Percentiles rank a stretch among this genome's conserved stretches.
These are phyloP conservation scores for Immersiporthe knoxdaviesiana DNA, from an alignment of 2,329 filamentous ascomycete genomes.

Conservation along the genomic window DNA sequence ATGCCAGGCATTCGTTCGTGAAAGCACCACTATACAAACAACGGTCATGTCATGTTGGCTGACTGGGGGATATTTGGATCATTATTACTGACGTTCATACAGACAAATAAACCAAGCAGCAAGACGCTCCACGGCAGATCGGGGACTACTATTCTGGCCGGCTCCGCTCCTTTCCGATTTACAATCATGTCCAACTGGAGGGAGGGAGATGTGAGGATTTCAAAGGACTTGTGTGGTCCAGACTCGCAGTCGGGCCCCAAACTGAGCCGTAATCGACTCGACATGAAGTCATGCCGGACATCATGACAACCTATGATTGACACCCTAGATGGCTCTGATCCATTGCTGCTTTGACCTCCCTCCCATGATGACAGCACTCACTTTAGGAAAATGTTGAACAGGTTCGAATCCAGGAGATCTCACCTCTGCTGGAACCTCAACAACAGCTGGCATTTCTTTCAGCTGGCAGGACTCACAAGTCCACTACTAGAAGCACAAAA, in stretches of 20 bases:
- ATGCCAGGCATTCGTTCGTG: not conserved
- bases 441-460: too few species aligned
- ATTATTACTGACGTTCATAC: not conserved
- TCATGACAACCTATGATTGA: too few species aligned
- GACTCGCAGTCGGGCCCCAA: too few species aligned
- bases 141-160: not conserved
- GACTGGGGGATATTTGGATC: not conserved
- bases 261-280: not conserved
- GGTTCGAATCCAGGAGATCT: too few species aligned
- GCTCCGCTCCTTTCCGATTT: not conserved
- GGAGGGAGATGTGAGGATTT: not conserved
- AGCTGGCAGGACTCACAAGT: too few species aligned
- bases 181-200: not conserved
- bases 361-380: too few species aligned
- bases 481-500: too few species aligned
- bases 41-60: not conserved
- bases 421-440: too few species aligned
- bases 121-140: not conserved
- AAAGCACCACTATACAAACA: not conserved
- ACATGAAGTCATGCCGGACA: not conserved
- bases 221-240: not conserved
- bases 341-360: too few species aligned
- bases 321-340: too few species aligned
- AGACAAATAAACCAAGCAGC: not conserved
- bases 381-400: too few species aligned